These are phyloP conservation scores for Umbelopsis vinacea DNA, from an alignment of 192 early-diverging fungal genomes.

Conservation along the genomic window DNA sequence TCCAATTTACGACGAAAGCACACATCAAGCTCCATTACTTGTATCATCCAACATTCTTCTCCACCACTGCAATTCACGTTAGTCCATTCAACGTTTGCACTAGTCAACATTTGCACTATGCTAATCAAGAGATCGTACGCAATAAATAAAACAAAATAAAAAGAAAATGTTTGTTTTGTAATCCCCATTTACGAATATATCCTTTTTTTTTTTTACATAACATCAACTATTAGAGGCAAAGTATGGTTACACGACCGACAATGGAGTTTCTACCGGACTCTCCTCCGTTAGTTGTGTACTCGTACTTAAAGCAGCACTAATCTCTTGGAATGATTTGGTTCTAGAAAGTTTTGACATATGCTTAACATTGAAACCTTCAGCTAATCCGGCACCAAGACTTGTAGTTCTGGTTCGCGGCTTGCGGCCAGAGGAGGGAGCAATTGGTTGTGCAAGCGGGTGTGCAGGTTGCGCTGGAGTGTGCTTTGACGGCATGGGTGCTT, in stretches of 20 bases:
- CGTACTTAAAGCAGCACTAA: neutral
- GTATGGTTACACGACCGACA: neutral
- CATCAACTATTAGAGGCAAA: neutral
- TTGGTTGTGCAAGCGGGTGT: neutral
- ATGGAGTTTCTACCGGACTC: neutral
- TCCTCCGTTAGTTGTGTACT: neutral
- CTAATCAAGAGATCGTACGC: too few species aligned
- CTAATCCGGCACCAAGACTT: constrained; percentile 18
- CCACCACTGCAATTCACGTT: too few species aligned
- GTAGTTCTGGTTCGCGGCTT: constrained; percentile 14
- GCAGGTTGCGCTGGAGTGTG: neutral
- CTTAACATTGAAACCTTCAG: constrained; percentile 11
- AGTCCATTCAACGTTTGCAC: too few species aligned
- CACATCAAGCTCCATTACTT: too few species aligned
- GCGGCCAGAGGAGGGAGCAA: neutral
- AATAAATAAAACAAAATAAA: neutral
- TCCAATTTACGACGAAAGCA: too few species aligned
- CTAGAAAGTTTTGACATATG: constrained; percentile 1
- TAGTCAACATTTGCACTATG: too few species aligned
- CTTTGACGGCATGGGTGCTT: neutral
- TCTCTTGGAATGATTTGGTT: constrained; percentile 11
- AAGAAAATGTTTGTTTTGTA: neutral
- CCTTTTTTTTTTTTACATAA: neutral
- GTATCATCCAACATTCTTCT: too few species aligned
- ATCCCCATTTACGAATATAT: too few species aligned